Evolutionary conservation across 495 filamentous ascomycete genomes (phyloP).

Genomic region (Lophiostoma macrostomum): DNA sequence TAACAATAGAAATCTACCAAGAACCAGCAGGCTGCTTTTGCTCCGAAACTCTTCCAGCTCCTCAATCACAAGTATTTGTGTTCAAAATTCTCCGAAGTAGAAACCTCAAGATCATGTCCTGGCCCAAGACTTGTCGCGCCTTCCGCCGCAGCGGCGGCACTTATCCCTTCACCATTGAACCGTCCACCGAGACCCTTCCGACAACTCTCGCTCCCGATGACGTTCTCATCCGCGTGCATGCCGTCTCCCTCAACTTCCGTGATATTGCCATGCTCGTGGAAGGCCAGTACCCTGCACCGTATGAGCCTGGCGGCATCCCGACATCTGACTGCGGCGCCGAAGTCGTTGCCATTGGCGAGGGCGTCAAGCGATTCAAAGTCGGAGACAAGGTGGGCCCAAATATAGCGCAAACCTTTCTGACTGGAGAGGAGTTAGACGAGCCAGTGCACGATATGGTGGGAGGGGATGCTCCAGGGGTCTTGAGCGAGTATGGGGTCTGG

Average conservation of each 20-base stretch:
- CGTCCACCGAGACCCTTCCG: neutral
- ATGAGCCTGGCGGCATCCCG: conserved; percentile 30
- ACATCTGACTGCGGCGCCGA: conserved; percentile 34
- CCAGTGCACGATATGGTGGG: conserved; percentile 5
- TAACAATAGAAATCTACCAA: no score
- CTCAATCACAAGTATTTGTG: no score
- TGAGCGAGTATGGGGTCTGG: conserved; percentile 39
- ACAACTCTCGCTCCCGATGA: conserved; percentile 27
- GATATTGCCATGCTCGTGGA: conserved; percentile 37
- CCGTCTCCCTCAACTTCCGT: conserved; percentile 37
- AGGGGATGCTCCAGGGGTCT: neutral
- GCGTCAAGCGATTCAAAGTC: conserved; percentile 35
- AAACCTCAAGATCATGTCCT: conserved; percentile 1
- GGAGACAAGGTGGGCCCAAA: conserved; percentile 38
- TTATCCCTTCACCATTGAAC: neutral
- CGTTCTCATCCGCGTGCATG: conserved; percentile 37
- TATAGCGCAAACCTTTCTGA: conserved; percentile 23
- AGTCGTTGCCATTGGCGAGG: conserved; percentile 25
- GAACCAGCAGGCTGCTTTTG: no score
- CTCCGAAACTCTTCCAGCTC: no score
- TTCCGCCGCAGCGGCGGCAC: neutral
- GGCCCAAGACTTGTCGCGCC: neutral
- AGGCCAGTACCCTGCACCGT: no score
- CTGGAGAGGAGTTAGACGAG: conserved; percentile 24
- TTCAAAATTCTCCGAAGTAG: no score